Percentiles rank a stretch among this genome's conserved stretches.
phyloP scores from a whole-genome alignment of 1,284 basidiomycete genomes.

The Phlebopus sp. region DNA sequence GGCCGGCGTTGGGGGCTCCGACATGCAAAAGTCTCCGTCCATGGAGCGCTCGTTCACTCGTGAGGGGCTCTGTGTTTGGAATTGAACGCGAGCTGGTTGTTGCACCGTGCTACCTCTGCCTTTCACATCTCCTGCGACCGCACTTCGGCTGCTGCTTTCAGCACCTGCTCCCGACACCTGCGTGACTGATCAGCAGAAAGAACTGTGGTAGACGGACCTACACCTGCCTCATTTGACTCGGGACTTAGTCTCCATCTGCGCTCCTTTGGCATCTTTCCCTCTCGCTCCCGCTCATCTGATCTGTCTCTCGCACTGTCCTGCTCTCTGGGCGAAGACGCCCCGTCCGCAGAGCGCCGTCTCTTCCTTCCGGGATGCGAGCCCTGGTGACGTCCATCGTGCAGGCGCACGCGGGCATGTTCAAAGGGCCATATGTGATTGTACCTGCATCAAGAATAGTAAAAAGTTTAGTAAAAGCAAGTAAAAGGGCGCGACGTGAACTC shows the following conservation, averaged over 20 bases:
- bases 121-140: background rate
- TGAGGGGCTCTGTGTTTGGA: constrained; percentile 11
- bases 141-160: no score
- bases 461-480: background rate
- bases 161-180: background rate
- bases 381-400: constrained; percentile 43
- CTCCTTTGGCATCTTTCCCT: no score
- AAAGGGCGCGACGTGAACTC: background rate
- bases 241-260: no score
- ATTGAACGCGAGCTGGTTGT: background rate
- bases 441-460: constrained; percentile 40
- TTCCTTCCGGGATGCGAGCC: constrained; percentile 28
- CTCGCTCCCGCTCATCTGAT: constrained; percentile 1
- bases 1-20: constrained; percentile 21
- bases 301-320: constrained; percentile 12
- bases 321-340: constrained; percentile 11
- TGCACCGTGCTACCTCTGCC: background rate
- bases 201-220: no score
- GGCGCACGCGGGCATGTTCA: constrained; percentile 83
- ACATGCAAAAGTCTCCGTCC: constrained; percentile 22
- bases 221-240: no score
- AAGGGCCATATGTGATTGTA: constrained; percentile 96
- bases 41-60: constrained; percentile 23
- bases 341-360: constrained; percentile 16
- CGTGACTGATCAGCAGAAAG: no score